These are phyloP conservation scores for Lepidium didymum DNA, from an alignment of 345 rosid genomes.

Conservation along the genomic window DNA sequence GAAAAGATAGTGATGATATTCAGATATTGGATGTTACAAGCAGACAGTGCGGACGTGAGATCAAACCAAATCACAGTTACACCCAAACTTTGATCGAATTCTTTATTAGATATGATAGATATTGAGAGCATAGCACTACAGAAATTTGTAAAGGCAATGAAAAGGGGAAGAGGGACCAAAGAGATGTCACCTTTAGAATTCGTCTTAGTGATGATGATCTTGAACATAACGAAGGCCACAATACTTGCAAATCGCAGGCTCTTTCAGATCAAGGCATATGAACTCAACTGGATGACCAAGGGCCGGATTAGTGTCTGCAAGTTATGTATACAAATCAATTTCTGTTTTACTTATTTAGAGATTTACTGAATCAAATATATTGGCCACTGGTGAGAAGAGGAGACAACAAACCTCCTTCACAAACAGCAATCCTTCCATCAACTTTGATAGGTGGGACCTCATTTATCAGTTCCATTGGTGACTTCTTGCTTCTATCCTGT, in stretches of 20 bases:
- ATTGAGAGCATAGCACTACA: background rate
- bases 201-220: slow-evolving; percentile 77
- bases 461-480: slow-evolving; percentile 96
- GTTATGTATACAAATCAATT: background rate
- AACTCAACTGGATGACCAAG: slow-evolving; percentile 97
- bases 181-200: background rate
- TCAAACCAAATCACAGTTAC: background rate
- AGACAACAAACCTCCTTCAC: slow-evolving; percentile 87
- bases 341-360: background rate
- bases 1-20: background rate
- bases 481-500: slow-evolving; percentile 83
- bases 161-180: background rate
- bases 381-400: background rate
- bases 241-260: slow-evolving; percentile 94
- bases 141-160: slow-evolving; percentile 3
- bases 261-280: slow-evolving; percentile 83
- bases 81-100: background rate
- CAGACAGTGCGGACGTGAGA: background rate
- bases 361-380: background rate
- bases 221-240: slow-evolving; percentile 91
- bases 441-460: slow-evolving; percentile 97
- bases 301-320: slow-evolving; percentile 67
- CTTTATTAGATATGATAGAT: slow-evolving; percentile 6
- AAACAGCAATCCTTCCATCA: slow-evolving; percentile 90
- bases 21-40: background rate